Percentiles rank a stretch among this genome's conserved stretches.
Conservation (phyloP, 2,329 filamentous ascomycete genomes). For the Bretziella fagacearum region DNA sequence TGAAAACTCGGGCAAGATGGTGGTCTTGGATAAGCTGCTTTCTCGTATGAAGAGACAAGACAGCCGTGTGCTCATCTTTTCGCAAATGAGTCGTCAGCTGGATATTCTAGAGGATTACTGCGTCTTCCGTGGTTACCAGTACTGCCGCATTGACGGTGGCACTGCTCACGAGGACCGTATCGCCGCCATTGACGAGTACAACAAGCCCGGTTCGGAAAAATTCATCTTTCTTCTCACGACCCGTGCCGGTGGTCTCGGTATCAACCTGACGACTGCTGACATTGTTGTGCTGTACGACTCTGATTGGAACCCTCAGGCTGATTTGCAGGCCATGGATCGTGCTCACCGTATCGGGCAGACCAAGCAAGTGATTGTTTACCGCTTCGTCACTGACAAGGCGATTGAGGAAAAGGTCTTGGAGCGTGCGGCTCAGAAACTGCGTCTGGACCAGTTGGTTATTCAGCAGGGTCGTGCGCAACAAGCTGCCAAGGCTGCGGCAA, state of each 20-base stretch:
- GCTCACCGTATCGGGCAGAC: slow-evolving; percentile 97
- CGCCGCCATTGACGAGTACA: slow-evolving; percentile 94
- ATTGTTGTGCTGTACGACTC: slow-evolving; percentile 95
- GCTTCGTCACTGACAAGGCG: slow-evolving; percentile 93
- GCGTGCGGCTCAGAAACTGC: slow-evolving; percentile 87
- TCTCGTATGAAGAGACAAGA: slow-evolving; percentile 69
- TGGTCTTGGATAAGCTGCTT: slow-evolving; percentile 83
- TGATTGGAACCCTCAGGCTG: slow-evolving; percentile 97
- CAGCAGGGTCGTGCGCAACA: slow-evolving; percentile 90
- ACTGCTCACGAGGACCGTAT: slow-evolving; percentile 97
- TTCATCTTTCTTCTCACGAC: slow-evolving; percentile 94
- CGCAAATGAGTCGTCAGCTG: slow-evolving; percentile 92
- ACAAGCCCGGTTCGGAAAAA: slow-evolving; percentile 86
- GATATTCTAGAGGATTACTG: slow-evolving; percentile 98
- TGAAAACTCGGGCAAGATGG: slow-evolving; percentile 92
- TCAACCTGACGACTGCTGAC: slow-evolving; percentile 88
- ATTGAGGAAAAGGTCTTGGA: slow-evolving; percentile 98
- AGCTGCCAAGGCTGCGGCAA: slow-evolving; percentile 76
- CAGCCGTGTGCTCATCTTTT: slow-evolving; percentile 95
- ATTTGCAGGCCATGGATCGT: slow-evolving; percentile 96
- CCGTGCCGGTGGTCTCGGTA: slow-evolving; percentile 84
- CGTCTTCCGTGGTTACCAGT: slow-evolving; percentile 84
- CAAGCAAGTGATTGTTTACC: slow-evolving; percentile 92
- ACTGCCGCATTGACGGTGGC: slow-evolving; percentile 91
- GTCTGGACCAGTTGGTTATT: slow-evolving; percentile 91